Evolutionary conservation across 257 asterid species (phyloP).

Genomic region (Solanum acaule): DNA sequence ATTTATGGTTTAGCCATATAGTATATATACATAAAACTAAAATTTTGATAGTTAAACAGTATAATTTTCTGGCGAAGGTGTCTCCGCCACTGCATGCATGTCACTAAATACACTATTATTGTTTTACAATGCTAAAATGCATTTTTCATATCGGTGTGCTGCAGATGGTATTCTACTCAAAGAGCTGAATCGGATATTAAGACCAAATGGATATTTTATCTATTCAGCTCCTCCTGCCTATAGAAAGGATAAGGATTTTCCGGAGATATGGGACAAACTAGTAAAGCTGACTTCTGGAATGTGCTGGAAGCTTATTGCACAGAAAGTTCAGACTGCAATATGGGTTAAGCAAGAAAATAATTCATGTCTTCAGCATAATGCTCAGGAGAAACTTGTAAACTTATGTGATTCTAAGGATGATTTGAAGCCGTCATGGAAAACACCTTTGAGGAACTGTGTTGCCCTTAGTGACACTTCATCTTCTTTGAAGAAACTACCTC

Average conservation of each 20-base stretch:
- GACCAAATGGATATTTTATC: slow-evolving; percentile 77
- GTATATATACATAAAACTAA: background rate
- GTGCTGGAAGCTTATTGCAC: slow-evolving; percentile 97
- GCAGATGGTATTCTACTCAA: slow-evolving; percentile 87
- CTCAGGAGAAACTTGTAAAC: slow-evolving; percentile 36
- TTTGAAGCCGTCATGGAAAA: slow-evolving; percentile 48
- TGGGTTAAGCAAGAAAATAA: slow-evolving; percentile 68
- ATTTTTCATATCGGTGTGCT: background rate
- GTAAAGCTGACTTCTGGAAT: slow-evolving; percentile 63
- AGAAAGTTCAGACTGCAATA: slow-evolving; percentile 88
- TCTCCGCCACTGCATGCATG: background rate
- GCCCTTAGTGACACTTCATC: slow-evolving; percentile 14
- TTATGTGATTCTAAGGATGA: slow-evolving; percentile 56
- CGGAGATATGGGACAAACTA: slow-evolving; percentile 74
- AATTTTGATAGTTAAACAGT: background rate
- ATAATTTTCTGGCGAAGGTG: background rate
- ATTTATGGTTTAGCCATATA: background rate
- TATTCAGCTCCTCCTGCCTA: slow-evolving; percentile 99
- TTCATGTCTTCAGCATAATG: slow-evolving; percentile 56
- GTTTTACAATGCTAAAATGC: background rate
- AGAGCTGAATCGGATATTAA: slow-evolving; percentile 74
- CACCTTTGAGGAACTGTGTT: slow-evolving; percentile 51
- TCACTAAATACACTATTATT: background rate
- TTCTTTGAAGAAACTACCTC: slow-evolving; percentile 41
- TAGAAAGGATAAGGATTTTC: slow-evolving; percentile 85